Conservation (phyloP, 176 grass and related monocot species). For the Oryza meridionalis region DNA sequence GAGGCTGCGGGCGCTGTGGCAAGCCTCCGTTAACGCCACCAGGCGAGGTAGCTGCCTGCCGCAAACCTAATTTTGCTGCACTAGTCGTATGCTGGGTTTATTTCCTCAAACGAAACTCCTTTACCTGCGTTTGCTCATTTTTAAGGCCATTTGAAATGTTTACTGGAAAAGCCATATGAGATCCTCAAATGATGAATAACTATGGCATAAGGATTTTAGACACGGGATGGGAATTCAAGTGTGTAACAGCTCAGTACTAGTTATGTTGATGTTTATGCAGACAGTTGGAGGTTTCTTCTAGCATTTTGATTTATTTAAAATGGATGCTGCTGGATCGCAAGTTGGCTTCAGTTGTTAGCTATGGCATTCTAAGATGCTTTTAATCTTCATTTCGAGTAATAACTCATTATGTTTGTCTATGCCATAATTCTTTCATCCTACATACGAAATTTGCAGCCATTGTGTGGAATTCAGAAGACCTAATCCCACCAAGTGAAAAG, state of each 20-base stretch:
- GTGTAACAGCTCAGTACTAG: background rate
- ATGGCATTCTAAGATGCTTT: background rate
- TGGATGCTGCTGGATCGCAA: background rate
- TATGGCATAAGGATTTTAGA: background rate
- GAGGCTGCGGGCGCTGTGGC: conserved; percentile 63
- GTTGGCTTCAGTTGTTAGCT: background rate
- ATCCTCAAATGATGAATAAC: background rate
- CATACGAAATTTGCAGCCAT: conserved; percentile 55
- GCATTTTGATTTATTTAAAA: conserved; percentile 27
- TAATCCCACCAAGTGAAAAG: conserved; percentile 83
- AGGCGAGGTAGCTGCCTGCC: conserved; percentile 56
- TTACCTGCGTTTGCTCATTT: background rate
- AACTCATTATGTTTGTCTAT: background rate
- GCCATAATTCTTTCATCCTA: background rate
- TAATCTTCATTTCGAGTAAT: background rate
- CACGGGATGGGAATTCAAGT: background rate
- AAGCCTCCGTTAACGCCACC: conserved; percentile 73
- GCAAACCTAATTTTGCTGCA: background rate
- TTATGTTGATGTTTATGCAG: background rate
- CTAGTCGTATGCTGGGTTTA: background rate
- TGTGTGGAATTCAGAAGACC: conserved; percentile 75
- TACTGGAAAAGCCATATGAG: conserved; percentile 5
- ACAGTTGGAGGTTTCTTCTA: background rate
- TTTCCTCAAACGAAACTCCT: too few relatives aligned
- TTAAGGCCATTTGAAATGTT: background rate